Base-by-base conservation (phyloP, 1,284 basidiomycete genomes). In the Malassezia globosa region DNA sequence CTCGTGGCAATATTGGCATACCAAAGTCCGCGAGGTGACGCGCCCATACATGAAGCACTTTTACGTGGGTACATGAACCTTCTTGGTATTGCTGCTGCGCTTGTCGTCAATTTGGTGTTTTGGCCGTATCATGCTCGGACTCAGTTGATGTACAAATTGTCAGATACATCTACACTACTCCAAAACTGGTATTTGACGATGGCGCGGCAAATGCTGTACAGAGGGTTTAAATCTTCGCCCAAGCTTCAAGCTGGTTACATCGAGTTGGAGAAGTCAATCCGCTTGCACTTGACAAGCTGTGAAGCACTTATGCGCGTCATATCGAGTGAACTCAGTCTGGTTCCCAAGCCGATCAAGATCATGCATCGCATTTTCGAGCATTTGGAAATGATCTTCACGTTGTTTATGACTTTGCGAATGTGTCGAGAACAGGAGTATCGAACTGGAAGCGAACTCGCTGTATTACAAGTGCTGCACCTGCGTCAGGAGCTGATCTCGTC, bases 391-490 rank as follows among this genome's bases (percentile, higher is more conserved):
- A 64, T 76, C 22, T 56, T 72, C 19, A 73, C 73, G 51, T 62
- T 73, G 6, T 55, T 77, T 5, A 43, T 63, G 5, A 74, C 75
- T 22, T 60, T 77, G 31, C 54, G 75, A 4, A 54, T 68, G 7
- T 63, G 75, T 38, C 60, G 76, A 21, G 75, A 76, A 54, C 73
- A 55, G 46, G 73, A 73, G 37, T 31, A 13, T 31, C 16, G 11
- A 31, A 16, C 11, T 11, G 29, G 16, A 13, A 11, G 29, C 11
- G 11, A 31, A 31, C 11, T 13, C 16, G 74, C 73, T 0, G 74
- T 77, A 1, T 60, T 74, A 24, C 73, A 75, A 37, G 74, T 77
- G 18, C 55, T 76, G n/a, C 72, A 74, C 7, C 59, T 75, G 7
- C 65, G 76, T 2, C 71, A 73, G 25, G 75, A 75, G 48, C 46